Evolutionary conservation across 2,329 filamentous ascomycete genomes (phyloP).

Genomic region (Elsinoe arachidis): DNA sequence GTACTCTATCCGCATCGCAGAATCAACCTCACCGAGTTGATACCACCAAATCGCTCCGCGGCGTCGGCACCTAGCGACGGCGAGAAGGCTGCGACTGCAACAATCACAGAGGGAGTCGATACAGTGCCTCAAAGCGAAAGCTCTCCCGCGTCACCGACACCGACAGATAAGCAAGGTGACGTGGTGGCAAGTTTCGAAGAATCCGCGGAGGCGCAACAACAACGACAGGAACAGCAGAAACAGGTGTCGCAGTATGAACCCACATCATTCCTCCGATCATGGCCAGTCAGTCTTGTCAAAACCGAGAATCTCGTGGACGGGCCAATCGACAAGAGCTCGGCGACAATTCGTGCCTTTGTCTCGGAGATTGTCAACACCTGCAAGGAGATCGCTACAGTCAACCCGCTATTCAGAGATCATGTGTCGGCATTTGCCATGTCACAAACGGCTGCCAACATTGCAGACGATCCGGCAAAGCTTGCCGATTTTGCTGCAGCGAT

Average conservation of each 20-base stretch:
- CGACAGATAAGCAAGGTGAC: slow-evolving; percentile 71
- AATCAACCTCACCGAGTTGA: slow-evolving; percentile 77
- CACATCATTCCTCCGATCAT: slow-evolving; percentile 83
- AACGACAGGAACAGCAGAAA: slow-evolving; percentile 34
- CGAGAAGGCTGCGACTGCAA: slow-evolving; percentile 32
- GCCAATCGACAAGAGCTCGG: slow-evolving; percentile 80
- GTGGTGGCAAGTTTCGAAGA: slow-evolving; percentile 97
- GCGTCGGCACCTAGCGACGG: slow-evolving; percentile 41
- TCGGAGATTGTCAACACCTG: slow-evolving; percentile 99
- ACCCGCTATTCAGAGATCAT: slow-evolving; percentile 91
- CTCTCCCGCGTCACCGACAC: slow-evolving; percentile 27
- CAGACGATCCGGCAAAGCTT: slow-evolving; percentile 86
- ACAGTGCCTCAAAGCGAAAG: slow-evolving; percentile 36
- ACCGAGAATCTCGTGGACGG: slow-evolving; percentile 89
- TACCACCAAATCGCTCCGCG: slow-evolving; percentile 55
- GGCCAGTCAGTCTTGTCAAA: slow-evolving; percentile 86
- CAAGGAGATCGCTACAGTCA: slow-evolving; percentile 90
- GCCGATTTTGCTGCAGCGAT: slow-evolving; percentile 96
- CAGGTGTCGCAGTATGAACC: slow-evolving; percentile 62
- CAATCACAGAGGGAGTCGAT: slow-evolving; percentile 15
- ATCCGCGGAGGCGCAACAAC: slow-evolving; percentile 43
- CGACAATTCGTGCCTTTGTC: slow-evolving; percentile 80
- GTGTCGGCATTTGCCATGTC: slow-evolving; percentile 96
- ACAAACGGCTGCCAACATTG: slow-evolving; percentile 88
- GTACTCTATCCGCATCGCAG: slow-evolving; percentile 93